phyloP scores from a whole-genome alignment of 257 asterid species.

The Capsicum rhomboideum region DNA sequence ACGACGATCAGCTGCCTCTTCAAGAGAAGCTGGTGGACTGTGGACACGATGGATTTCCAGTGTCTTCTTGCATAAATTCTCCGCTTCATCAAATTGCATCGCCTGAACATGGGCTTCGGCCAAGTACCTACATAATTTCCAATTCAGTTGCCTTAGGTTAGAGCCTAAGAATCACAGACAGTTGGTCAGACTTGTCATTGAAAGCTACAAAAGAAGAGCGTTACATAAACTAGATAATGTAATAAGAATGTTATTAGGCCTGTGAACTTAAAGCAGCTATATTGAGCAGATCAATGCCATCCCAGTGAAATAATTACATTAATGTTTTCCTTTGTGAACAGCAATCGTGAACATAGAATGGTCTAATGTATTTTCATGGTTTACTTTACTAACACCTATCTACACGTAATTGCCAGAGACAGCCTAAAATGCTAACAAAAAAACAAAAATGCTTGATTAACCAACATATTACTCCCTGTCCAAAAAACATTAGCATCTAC shows the following conservation, averaged over 20 bases:
- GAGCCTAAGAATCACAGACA: not conserved
- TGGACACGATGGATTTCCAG: slow-evolving; percentile 97
- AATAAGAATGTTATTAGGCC: not conserved
- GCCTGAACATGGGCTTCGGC: slow-evolving; percentile 99
- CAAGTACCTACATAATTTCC: slow-evolving; percentile 51
- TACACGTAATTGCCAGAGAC: not conserved
- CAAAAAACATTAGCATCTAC: not conserved
- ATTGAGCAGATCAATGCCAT: not conserved
- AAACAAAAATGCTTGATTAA: not conserved
- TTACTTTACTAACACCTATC: not conserved
- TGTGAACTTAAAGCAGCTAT: not conserved
- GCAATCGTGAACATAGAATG: not conserved
- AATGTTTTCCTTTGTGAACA: not conserved
- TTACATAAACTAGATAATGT: not conserved
- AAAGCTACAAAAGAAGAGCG: not conserved
- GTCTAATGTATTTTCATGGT: not conserved
- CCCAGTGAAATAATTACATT: not conserved
- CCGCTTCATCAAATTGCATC: slow-evolving; percentile 95
- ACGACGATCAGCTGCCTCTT: slow-evolving; percentile 98
- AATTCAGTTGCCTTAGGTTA: not conserved
- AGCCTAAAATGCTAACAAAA: not conserved
- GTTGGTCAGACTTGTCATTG: not conserved
- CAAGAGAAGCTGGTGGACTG: slow-evolving; percentile 98
- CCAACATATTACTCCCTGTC: not conserved
- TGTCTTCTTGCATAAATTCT: slow-evolving; percentile 70